These are phyloP conservation scores for Lactarius tabidus DNA, from an alignment of 768 basidiomycete species.

Conservation along the genomic window DNA sequence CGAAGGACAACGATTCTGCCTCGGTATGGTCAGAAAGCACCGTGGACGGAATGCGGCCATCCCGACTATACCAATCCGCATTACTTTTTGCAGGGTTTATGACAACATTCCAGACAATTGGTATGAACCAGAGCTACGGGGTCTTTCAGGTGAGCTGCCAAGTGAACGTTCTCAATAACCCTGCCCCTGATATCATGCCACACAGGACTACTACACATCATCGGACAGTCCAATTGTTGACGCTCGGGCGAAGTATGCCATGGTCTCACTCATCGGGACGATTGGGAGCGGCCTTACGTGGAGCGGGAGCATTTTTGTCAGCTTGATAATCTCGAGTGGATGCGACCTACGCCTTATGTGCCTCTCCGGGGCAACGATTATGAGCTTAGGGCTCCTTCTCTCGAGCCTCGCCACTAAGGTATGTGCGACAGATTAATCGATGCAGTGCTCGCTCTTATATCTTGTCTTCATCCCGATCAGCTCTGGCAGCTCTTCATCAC, in stretches of 20 bases:
- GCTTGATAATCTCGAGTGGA: constrained; percentile 36
- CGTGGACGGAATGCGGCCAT: constrained; percentile 26
- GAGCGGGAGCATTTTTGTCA: constrained; percentile 45
- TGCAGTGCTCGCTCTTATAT: background rate
- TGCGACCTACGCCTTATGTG: constrained; percentile 37
- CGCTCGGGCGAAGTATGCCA: constrained; percentile 37
- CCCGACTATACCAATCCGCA: constrained; percentile 35
- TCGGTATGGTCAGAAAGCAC: constrained; percentile 2
- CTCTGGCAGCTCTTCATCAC: constrained; percentile 44
- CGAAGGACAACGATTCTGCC: background rate
- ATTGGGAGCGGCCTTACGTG: constrained; percentile 44
- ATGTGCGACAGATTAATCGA: background rate
- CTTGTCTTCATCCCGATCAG: constrained; percentile 25
- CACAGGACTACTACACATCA: constrained; percentile 45
- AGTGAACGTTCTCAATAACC: background rate
- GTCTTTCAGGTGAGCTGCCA: constrained; percentile 38
- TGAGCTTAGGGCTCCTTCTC: constrained; percentile 41
- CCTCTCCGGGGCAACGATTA: constrained; percentile 36
- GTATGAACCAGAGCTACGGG: constrained; percentile 41
- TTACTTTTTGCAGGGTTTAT: constrained; percentile 41
- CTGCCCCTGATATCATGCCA: background rate
- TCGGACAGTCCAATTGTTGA: constrained; percentile 34
- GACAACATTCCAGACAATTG: constrained; percentile 45
- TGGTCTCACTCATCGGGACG: constrained; percentile 42
- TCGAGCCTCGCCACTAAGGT: constrained; percentile 40